Evolutionary conservation across 2,329 filamentous ascomycete genomes (phyloP).

Genomic region (Mariannaea sp.): DNA sequence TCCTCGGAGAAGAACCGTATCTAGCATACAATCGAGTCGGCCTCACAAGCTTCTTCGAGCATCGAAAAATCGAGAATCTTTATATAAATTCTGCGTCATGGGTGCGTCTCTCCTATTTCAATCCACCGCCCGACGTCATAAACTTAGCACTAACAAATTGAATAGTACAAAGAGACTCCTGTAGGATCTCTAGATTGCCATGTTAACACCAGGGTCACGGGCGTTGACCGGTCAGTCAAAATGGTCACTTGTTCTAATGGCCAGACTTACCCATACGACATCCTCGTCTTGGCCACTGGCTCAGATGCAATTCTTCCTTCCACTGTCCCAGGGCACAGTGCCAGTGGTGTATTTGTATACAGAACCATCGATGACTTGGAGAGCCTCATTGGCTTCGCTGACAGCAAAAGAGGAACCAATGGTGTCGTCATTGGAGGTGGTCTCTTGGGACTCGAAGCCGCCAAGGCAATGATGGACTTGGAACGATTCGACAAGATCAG

Average conservation of each 20-base stretch:
- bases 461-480: conserved; percentile 89
- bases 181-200: conserved; percentile 74
- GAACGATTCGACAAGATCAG: conserved; percentile 74
- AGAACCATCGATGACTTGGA: conserved; percentile 83
- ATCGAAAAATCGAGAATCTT: conserved; percentile 82
- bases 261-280: conserved; percentile 73
- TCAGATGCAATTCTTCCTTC: conserved; percentile 77
- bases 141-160: conserved; percentile 9
- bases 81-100: conserved; percentile 86
- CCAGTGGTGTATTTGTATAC: conserved; percentile 86
- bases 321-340: conserved; percentile 77
- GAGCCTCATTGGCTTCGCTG: conserved; percentile 74
- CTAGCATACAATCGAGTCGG: conserved; percentile 91
- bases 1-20: conserved; percentile 87
- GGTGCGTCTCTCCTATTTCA: conserved; percentile 52
- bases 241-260: conserved; percentile 72
- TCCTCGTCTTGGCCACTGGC: conserved; percentile 82
- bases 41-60: conserved; percentile 85
- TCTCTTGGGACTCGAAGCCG: conserved; percentile 83
- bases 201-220: conserved; percentile 72
- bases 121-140: too few species aligned
- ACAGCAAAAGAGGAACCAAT: conserved; percentile 66
- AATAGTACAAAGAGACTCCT: conserved; percentile 67
- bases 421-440: conserved; percentile 85
- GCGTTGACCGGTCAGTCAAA: conserved; percentile 67